Percentiles rank a stretch among this genome's conserved stretches.
Evolutionary conservation across 768 basidiomycete species (phyloP).

Genomic region (Rhodocollybia butyracea): DNA sequence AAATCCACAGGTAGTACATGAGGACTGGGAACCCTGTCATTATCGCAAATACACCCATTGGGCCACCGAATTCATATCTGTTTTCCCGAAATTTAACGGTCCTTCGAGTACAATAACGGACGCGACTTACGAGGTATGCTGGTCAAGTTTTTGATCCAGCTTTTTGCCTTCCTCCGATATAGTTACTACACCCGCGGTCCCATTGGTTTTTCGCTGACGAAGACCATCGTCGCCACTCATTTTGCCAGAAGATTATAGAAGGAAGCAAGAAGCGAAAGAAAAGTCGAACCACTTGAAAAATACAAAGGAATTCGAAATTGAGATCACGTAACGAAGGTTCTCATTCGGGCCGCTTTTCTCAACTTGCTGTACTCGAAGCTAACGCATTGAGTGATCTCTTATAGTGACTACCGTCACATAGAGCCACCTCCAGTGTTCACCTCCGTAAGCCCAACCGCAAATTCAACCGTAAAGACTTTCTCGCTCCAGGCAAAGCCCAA

Average conservation of each 20-base stretch:
- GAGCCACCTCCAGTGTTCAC: too few relatives aligned
- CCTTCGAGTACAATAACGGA: background rate
- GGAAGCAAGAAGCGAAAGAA: background rate
- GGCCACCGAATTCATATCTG: conserved; percentile 97
- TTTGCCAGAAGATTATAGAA: background rate
- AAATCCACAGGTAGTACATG: conserved; percentile 99
- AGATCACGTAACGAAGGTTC: too few relatives aligned
- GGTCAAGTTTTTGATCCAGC: conserved; percentile 69
- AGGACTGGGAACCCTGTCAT: conserved; percentile 92
- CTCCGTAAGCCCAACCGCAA: too few relatives aligned
- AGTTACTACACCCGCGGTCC: conserved; percentile 18
- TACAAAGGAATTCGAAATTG: too few relatives aligned
- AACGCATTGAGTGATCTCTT: too few relatives aligned
- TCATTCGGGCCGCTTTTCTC: too few relatives aligned
- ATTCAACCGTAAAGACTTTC: too few relatives aligned
- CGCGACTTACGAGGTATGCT: conserved; percentile 52
- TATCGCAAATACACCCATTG: conserved; percentile 85
- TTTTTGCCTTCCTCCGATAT: conserved; percentile 72
- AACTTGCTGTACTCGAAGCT: too few relatives aligned
- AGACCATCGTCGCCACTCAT: background rate
- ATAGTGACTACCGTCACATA: too few relatives aligned
- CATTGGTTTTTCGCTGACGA: conserved; percentile 19
- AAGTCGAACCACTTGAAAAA: too few relatives aligned
- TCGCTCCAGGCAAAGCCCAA: too few relatives aligned
- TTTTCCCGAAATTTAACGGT: conserved; percentile 9